Conservation (phyloP, 768 basidiomycete genomes). For the Floccularia luteovirens region DNA sequence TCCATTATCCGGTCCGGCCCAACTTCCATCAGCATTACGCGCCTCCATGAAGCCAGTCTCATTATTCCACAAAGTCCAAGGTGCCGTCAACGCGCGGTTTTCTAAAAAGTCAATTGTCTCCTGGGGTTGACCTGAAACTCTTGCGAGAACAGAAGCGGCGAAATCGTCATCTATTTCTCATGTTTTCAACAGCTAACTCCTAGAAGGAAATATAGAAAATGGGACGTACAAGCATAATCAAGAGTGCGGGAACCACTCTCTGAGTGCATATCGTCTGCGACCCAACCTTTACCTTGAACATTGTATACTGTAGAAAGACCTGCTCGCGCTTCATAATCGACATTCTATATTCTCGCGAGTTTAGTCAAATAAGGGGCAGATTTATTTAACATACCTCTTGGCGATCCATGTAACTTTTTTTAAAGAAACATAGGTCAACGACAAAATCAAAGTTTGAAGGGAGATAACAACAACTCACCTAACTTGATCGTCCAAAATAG, state of each 20-base stretch:
- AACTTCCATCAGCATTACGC: slow-evolving; percentile 54
- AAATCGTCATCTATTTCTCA: slow-evolving; percentile 69
- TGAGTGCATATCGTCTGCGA: slow-evolving; percentile 71
- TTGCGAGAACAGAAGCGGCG: slow-evolving; percentile 58
- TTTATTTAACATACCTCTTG: slow-evolving; percentile 42
- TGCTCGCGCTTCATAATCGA: slow-evolving; percentile 77
- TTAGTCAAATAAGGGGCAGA: neutral
- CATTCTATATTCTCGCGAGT: slow-evolving; percentile 32
- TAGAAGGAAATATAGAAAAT: neutral
- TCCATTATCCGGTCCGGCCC: slow-evolving; percentile 64
- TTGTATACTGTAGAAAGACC: slow-evolving; percentile 64
- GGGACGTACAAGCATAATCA: slow-evolving; percentile 65
- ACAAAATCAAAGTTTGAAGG: neutral
- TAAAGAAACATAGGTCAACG: slow-evolving; percentile 2
- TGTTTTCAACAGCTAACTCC: neutral
- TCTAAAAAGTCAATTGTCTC: slow-evolving; percentile 41
- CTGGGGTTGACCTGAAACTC: slow-evolving; percentile 37
- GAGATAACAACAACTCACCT: slow-evolving; percentile 38
- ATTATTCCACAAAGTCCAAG: slow-evolving; percentile 62
- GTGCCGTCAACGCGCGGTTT: slow-evolving; percentile 44
- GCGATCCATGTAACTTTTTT: slow-evolving; percentile 55
- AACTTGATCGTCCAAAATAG: slow-evolving; percentile 42
- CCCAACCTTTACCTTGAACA: slow-evolving; percentile 52
- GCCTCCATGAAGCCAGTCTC: slow-evolving; percentile 81
- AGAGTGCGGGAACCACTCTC: slow-evolving; percentile 75